Evolutionary conservation across 306 rosid genomes (phyloP).

Genomic region (Bauhinia variegata): DNA sequence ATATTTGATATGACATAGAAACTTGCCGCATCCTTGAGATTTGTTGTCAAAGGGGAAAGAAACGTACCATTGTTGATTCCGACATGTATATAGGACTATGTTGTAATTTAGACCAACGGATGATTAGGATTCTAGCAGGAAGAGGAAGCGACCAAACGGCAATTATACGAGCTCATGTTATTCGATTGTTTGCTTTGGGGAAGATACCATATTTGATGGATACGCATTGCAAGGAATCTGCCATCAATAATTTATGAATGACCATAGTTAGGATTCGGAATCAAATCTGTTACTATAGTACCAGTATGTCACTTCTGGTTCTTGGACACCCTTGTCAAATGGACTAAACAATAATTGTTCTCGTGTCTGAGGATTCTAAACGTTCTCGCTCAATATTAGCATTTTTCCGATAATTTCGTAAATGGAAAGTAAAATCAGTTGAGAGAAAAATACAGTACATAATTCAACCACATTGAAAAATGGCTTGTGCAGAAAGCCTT

Average conservation of each 20-base stretch:
- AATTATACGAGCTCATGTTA: not conserved
- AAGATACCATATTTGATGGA: not conserved
- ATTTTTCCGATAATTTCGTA: too few relatives aligned
- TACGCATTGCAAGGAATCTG: not conserved
- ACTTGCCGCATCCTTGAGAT: not conserved
- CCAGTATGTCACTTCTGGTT: too few relatives aligned
- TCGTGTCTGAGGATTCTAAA: too few relatives aligned
- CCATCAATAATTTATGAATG: not conserved
- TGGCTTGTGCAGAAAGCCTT: too few relatives aligned
- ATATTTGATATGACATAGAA: not conserved
- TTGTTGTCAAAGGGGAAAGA: conserved; percentile 7
- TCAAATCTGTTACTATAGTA: too few relatives aligned
- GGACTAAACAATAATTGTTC: too few relatives aligned
- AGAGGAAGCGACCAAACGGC: not conserved
- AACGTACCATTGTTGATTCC: conserved; percentile 6
- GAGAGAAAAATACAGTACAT: too few relatives aligned
- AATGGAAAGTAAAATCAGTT: too few relatives aligned
- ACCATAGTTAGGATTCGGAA: too few relatives aligned
- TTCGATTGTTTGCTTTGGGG: not conserved
- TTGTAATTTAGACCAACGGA: conserved; percentile 11
- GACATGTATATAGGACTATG: conserved; percentile 22
- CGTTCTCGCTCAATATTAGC: too few relatives aligned
- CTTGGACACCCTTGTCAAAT: too few relatives aligned
- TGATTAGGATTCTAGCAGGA: conserved; percentile 17
- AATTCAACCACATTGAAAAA: too few relatives aligned